Base-by-base conservation (phyloP, 176 grass and related monocot genomes). In the Puya raimondii region DNA sequence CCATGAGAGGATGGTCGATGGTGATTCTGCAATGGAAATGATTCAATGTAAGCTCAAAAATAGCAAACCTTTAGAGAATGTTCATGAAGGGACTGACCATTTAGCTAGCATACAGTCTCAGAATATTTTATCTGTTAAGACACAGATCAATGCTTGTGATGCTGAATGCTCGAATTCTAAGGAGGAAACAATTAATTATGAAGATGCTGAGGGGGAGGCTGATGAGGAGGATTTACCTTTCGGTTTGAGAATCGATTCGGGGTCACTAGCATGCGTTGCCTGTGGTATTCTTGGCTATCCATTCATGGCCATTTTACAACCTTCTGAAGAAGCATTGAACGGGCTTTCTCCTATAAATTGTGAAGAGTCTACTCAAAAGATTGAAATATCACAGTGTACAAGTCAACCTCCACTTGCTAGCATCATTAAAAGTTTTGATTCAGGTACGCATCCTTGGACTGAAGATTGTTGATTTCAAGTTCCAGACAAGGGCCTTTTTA, bases 251-350 rank as follows among this genome's bases (percentile, higher is more conserved):
- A 84, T 99, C 76, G 94, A 99, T 87, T 99, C 94, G n/a, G 94
- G 94, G 13, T 93, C 89, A 47, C 82, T 99, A 76, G 85, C 89
- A 29, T 99, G 94, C 69, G 94, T 99, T 86, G 94, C 94, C 64
- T 99, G 94, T 75, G 94, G 94, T 63, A 93, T 99, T 79, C 94
- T 99, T 68, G 94, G 94, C 23, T 99, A 86, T 78, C 94, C 94
- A 86, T 90, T 93, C 79, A 99, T 99, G 94, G 82, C 87, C 49
- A 83, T 99, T 75, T 74, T 99, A 58, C 94, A 99, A 74, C 94
- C 94, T 58, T 88, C 82, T 4, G 80, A 80, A 75, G 78, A 88
- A 81, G 82, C 86, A 79, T 80, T 85, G 74, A 88, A 77, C 76
- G 71, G 83, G 18, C 77, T 93, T 75, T 86, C 81, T 76, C 64